Evolutionary conservation across 768 basidiomycete genomes (phyloP), one percentile per base, ranked within the genome.

Genomic region (Chalciporus sphaerocephalus): DNA sequence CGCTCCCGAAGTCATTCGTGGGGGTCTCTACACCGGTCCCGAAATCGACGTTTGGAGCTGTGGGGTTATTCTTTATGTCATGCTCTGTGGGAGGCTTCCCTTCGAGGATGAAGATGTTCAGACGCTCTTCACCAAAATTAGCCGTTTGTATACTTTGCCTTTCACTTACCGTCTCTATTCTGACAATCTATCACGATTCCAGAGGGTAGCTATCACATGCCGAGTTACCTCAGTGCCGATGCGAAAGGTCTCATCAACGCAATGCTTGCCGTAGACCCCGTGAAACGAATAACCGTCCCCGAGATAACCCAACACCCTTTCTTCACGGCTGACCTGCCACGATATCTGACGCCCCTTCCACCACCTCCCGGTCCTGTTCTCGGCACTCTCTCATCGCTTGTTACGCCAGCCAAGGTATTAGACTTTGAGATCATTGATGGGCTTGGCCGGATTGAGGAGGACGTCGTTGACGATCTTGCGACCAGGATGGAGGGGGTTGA

Each of bases 21-120:
- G 96, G 5, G 89, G 90, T 22, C 76, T 94, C 7, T 99, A 99
- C 61, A 92, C 92, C 0, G 96, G 96, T 1, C 94, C 95, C 0
- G 96, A 98, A 68, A 96, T 98, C 58, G 96, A 99, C 53, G 92
- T 98, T 10, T 99, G 96, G 96, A 92, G 90, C 55, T 90, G 90
- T 44, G 96, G 96, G 0, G 95, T 99, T n/a, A 98, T 99, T 54
- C 78, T 99, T 41, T 97, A 94, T 69, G 96, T 98, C 46, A 93
- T 99, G 85, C 78, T 99, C 5, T 94, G 90, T 59, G 96, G 95
- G 5, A 74, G 88, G 38, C 76, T 99, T 23, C 96, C 96, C 1
- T 99, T 99, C 62, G 96, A 98, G 69, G 94, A 98, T 67, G 92
- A 96, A 36, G 89, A 96, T 60, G 92, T 98, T 33, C 90, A 92